These are phyloP conservation scores for Atkinsonella hypoxylon DNA, from an alignment of 2,329 filamentous ascomycete species.

Conservation along the genomic window DNA sequence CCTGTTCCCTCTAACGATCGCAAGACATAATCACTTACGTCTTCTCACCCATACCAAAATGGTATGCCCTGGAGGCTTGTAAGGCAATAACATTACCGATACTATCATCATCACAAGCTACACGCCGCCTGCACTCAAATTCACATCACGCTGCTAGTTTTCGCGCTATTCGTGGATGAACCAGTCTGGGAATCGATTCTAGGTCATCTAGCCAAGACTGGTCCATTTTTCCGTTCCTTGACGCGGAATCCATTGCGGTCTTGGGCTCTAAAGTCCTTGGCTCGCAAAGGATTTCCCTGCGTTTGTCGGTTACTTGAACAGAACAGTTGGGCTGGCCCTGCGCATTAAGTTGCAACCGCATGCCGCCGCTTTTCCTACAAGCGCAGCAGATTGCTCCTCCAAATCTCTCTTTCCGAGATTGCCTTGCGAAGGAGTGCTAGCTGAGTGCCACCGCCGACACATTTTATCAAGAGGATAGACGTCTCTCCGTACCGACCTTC, in stretches of 20 bases:
- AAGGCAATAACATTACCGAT: conserved; percentile 5
- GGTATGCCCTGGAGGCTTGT: conserved; percentile 4
- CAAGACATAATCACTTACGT: background rate
- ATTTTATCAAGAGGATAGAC: background rate
- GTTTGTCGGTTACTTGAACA: background rate
- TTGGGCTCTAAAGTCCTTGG: background rate
- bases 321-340: background rate
- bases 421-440: background rate
- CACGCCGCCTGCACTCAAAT: conserved; percentile 4
- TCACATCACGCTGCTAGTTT: background rate
- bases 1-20: background rate
- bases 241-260: background rate
- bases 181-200: background rate
- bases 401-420: background rate
- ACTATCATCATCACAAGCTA: conserved; percentile 1
- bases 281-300: background rate
- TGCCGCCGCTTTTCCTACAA: background rate
- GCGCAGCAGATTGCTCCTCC: background rate
- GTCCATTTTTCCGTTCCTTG: background rate
- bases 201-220: conserved; percentile 2
- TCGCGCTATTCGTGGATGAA: background rate
- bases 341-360: background rate
- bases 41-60: background rate
- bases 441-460: background rate
- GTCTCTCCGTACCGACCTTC: background rate